Percentiles rank a stretch among this genome's conserved stretches.
These are phyloP conservation scores for Aspergillus alliaceus DNA, from an alignment of 2,329 filamentous ascomycete genomes.

Conservation along the genomic window DNA sequence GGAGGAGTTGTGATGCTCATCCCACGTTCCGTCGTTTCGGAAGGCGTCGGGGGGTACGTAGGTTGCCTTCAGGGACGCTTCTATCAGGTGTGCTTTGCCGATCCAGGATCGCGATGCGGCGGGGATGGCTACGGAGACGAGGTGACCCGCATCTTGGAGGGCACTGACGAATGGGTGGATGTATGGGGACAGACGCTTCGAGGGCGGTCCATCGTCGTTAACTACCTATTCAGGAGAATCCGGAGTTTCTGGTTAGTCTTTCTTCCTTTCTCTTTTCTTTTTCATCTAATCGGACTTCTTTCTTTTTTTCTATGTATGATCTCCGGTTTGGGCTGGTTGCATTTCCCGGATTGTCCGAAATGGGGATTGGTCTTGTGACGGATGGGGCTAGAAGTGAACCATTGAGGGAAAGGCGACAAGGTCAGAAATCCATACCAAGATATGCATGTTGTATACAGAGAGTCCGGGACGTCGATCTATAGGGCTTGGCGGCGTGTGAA, in stretches of 20 bases:
- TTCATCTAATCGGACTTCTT: background rate
- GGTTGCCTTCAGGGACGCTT: slow-evolving; percentile 73
- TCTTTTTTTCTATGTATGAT: background rate
- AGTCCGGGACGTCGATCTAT: background rate
- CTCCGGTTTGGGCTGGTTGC: background rate
- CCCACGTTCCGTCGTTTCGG: slow-evolving; percentile 56
- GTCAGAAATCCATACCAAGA: slow-evolving; percentile 40
- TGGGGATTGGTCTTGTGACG: background rate
- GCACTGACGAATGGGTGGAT: slow-evolving; percentile 68
- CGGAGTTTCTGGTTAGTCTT: background rate
- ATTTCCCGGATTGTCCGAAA: background rate
- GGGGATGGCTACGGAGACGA: slow-evolving; percentile 83
- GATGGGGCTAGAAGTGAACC: background rate
- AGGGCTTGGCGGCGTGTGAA: background rate
- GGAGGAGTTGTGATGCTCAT: slow-evolving; percentile 36
- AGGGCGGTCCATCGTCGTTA: slow-evolving; percentile 78
- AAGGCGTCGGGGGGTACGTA: slow-evolving; percentile 69
- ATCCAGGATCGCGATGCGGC: slow-evolving; percentile 92
- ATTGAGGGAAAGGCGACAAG: slow-evolving; percentile 7
- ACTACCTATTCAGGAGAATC: slow-evolving; percentile 30
- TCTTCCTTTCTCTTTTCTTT: too few species aligned
- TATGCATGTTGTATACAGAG: slow-evolving; percentile 39
- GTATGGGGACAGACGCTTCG: slow-evolving; percentile 70
- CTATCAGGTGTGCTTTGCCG: slow-evolving; percentile 92
- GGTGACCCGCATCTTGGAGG: slow-evolving; percentile 71